A percentile compares a stretch with the other conserved stretches of the same genome.
phyloP scores from a whole-genome alignment of 2,329 filamentous ascomycete genomes.

The Colletotrichum eremochloae region DNA sequence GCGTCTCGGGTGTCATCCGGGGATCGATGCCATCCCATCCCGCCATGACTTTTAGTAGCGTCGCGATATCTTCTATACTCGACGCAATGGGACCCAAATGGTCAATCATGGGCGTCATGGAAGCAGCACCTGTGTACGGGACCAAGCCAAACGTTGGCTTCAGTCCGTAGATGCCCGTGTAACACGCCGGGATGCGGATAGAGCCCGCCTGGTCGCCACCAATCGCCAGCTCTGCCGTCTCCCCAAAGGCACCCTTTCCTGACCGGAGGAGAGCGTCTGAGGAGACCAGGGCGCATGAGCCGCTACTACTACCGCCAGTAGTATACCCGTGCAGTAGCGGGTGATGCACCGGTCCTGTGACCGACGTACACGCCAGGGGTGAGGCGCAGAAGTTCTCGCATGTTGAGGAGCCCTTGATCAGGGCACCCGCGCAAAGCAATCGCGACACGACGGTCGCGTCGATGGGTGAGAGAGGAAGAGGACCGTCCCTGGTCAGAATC shows the following conservation, averaged over 20 bases:
- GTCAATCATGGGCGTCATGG: constrained; percentile 56
- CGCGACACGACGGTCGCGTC: constrained; percentile 53
- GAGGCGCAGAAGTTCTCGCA: constrained; percentile 56
- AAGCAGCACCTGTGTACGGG: constrained; percentile 61
- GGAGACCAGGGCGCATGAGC: constrained; percentile 48
- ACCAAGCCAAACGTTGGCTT: constrained; percentile 63
- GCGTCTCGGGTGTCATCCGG: constrained; percentile 55
- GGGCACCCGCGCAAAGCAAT: constrained; percentile 51
- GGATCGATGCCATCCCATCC: constrained; percentile 64
- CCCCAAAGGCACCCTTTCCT: constrained; percentile 40
- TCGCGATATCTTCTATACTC: constrained; percentile 56
- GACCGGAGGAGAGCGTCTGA: constrained; percentile 43
- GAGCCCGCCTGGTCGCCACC: constrained; percentile 57
- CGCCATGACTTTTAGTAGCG: constrained; percentile 58
- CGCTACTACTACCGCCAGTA: constrained; percentile 54
- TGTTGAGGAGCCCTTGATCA: constrained; percentile 52
- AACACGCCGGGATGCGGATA: constrained; percentile 53
- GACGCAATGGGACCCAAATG: constrained; percentile 59
- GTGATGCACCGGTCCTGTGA: constrained; percentile 54
- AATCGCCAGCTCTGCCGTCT: constrained; percentile 52
- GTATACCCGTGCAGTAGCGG: constrained; percentile 50
- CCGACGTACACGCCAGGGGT: constrained; percentile 53
- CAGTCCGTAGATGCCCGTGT: constrained; percentile 55
- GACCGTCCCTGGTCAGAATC: constrained; percentile 46
- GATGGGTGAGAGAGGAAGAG: constrained; percentile 49